Conservation (phyloP, 495 filamentous ascomycete species). For the Trichoderma orchidacearum region DNA sequence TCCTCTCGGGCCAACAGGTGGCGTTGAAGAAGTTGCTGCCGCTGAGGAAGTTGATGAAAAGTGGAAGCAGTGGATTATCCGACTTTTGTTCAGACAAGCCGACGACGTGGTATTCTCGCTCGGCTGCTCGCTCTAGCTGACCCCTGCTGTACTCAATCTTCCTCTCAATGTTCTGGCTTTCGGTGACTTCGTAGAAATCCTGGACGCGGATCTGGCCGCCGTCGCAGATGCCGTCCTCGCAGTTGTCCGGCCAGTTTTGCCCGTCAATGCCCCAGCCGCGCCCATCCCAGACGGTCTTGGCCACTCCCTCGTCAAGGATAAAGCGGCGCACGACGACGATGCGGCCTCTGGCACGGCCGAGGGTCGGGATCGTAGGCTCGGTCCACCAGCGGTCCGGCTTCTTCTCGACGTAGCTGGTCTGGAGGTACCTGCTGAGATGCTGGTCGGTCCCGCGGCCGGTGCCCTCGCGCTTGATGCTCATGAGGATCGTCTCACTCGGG, state of each 20-base stretch:
- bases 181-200: conserved; percentile 85
- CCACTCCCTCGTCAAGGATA: conserved; percentile 43
- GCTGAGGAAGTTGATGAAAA: conserved; percentile 84
- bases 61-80: conserved; percentile 24
- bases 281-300: conserved; percentile 40
- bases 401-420: conserved; percentile 53
- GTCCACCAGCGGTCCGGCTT: conserved; percentile 58
- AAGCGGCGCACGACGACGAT: conserved; percentile 81
- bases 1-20: conserved; percentile 84
- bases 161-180: conserved; percentile 58
- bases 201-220: conserved; percentile 72
- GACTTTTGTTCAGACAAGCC: conserved; percentile 6
- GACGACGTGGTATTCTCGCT: conserved; percentile 20
- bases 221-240: conserved; percentile 51
- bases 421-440: conserved; percentile 58
- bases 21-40: conserved; percentile 89
- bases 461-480: conserved; percentile 87
- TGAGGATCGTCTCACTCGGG: conserved; percentile 68
- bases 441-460: conserved; percentile 66
- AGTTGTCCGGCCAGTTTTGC: conserved; percentile 79
- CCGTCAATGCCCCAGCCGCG: conserved; percentile 73
- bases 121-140: conserved; percentile 61
- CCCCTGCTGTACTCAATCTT: conserved; percentile 64
- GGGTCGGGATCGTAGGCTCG: conserved; percentile 59
- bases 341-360: conserved; percentile 72